These are phyloP conservation scores for Didymella arachidicola DNA, from an alignment of 2,329 filamentous ascomycete species.

Conservation along the genomic window DNA sequence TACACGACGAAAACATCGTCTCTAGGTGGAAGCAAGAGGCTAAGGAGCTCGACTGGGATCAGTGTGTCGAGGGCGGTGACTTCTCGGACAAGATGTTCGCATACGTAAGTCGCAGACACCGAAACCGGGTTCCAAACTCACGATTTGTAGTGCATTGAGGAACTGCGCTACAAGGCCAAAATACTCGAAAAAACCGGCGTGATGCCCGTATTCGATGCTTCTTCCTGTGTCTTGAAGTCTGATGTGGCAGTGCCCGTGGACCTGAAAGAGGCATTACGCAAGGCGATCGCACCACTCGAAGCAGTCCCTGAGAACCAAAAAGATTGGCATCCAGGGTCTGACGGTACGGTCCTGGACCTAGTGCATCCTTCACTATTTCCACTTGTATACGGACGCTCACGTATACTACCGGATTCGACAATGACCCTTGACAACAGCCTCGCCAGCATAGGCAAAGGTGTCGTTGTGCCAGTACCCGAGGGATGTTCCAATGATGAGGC, in stretches of 20 bases:
- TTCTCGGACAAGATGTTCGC: slow-evolving; percentile 12
- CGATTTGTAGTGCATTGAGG: slow-evolving; percentile 40
- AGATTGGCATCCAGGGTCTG: slow-evolving; percentile 68
- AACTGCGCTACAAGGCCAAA: slow-evolving; percentile 60
- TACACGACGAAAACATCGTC: slow-evolving; percentile 43
- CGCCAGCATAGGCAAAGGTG: slow-evolving; percentile 16
- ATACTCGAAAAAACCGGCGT: slow-evolving; percentile 46
- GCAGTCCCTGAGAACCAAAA: slow-evolving; percentile 57
- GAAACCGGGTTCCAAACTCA: neutral
- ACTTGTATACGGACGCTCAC: slow-evolving; percentile 58
- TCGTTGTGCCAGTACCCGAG: slow-evolving; percentile 10
- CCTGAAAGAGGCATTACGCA: slow-evolving; percentile 53
- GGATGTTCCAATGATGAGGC: neutral
- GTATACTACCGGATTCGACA: slow-evolving; percentile 22
- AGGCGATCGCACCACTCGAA: slow-evolving; percentile 58
- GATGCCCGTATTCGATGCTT: slow-evolving; percentile 22
- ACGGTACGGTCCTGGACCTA: slow-evolving; percentile 59
- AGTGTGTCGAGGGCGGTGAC: slow-evolving; percentile 6
- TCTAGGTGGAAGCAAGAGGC: slow-evolving; percentile 29
- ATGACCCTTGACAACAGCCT: slow-evolving; percentile 27
- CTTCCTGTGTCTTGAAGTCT: slow-evolving; percentile 56
- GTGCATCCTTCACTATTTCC: slow-evolving; percentile 71
- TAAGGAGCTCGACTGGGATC: slow-evolving; percentile 13
- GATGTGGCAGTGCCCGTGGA: slow-evolving; percentile 54
- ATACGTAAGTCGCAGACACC: neutral